Conservation (phyloP, 2,329 filamentous ascomycete genomes). For the Cryphonectria parasitica region DNA sequence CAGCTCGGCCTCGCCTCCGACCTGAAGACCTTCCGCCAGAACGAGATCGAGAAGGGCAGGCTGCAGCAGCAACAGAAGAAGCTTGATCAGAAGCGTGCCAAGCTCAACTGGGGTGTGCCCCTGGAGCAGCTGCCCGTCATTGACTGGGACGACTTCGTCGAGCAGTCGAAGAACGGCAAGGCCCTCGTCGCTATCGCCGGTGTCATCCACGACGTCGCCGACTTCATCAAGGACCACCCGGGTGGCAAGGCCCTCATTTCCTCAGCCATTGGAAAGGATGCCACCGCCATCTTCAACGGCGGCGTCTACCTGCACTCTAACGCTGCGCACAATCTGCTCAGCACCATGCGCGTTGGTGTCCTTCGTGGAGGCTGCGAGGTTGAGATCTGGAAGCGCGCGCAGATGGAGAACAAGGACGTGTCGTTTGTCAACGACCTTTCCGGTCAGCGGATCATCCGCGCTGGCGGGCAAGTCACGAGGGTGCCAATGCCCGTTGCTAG, state of each 20-base stretch:
- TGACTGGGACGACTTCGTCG: constrained; percentile 84
- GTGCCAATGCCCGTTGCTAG: constrained; percentile 77
- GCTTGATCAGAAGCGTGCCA: constrained; percentile 82
- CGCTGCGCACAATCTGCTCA: constrained; percentile 85
- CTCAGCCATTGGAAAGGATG: constrained; percentile 83
- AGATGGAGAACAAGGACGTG: constrained; percentile 82
- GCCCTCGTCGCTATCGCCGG: constrained; percentile 78
- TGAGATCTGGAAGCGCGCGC: constrained; percentile 89
- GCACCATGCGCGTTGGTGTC: constrained; percentile 85
- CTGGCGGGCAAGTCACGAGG: constrained; percentile 84
- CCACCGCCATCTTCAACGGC: constrained; percentile 89
- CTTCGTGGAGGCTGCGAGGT: constrained; percentile 86
- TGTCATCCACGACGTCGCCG: constrained; percentile 81
- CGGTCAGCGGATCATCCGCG: constrained; percentile 82
- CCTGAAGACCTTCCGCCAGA: constrained; percentile 87
- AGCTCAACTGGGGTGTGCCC: constrained; percentile 83
- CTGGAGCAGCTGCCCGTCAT: constrained; percentile 85
- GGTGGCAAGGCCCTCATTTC: constrained; percentile 86
- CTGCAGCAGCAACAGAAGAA: constrained; percentile 91
- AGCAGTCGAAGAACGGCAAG: constrained; percentile 76
- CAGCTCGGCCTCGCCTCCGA: constrained; percentile 81
- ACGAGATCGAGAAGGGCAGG: constrained; percentile 91
- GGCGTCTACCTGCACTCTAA: constrained; percentile 91
- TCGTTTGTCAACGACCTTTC: constrained; percentile 78
- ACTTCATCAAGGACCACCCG: constrained; percentile 89